Evolutionary conservation across 192 early-diverging fungal species (phyloP), one percentile per base, ranked within the genome.

Genomic region (Umbelopsis ramanniana): DNA sequence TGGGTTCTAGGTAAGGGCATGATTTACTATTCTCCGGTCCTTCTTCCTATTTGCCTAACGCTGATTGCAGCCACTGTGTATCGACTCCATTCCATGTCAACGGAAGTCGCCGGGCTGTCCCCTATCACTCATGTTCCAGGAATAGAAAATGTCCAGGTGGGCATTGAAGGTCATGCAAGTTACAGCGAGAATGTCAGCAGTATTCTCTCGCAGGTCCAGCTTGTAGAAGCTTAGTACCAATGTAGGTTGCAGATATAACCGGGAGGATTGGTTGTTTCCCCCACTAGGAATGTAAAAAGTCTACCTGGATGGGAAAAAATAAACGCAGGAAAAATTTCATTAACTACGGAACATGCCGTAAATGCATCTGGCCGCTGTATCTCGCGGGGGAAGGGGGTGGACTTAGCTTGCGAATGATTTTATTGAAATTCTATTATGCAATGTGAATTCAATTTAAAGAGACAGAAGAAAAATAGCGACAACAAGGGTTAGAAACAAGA

Each of bases 81-180:
- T 57, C 73, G 87, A 38, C 46, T 88, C 19, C 85, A 87, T 68
- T 81, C 87, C 0, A 55, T 86, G 24, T 79, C 75, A 33, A 72
- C 79, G 21, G 73, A 85, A 22, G 81, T 88, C 12, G 84, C 84
- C 7, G 84, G 84, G 17, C 70, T 88, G 5, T 67, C 66, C 3
- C 68, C 87, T 35, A 79, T 86, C 0, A 63, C 74, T 10, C 71
- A 60, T 4, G 69, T 57, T 43, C 29, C 66, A 3, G 40, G 76
- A 23, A 77, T 88, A 22, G 87, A 88, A 53, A 88, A 88, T 68
- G 72, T 83, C 26, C 77, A 83, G 29, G 43, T 88, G 46, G 77
- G 79, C 60, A 71, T 86, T 17, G 76, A 74, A 29, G 87, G 87
- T 2, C 87, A 88, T 67, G 66, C 81, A 2, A 77, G 79, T 43